These are phyloP conservation scores for Luvunga scandens DNA, from an alignment of 345 rosid genomes.

Conservation along the genomic window DNA sequence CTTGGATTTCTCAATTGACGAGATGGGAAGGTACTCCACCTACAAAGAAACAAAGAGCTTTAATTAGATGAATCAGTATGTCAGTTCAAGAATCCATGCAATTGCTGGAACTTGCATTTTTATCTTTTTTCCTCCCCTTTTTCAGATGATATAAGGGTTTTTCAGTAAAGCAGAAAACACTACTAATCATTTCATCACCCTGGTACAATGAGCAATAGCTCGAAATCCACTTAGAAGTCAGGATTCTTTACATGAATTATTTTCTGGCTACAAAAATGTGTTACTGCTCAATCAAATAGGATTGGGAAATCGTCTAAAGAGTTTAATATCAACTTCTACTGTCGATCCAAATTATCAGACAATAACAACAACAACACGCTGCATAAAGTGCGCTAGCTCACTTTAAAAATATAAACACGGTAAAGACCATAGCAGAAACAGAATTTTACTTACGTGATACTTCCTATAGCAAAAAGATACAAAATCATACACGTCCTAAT, in stretches of 20 bases:
- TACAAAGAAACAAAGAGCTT: slow-evolving; percentile 32
- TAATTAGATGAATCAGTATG: not conserved
- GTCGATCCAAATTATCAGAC: not conserved
- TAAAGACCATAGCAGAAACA: not conserved
- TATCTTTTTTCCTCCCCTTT: not conserved
- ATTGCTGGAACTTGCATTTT: not conserved
- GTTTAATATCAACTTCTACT: not conserved
- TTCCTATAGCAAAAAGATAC: not conserved
- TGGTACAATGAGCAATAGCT: not conserved
- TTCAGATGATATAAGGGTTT: not conserved
- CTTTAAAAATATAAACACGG: too few relatives aligned
- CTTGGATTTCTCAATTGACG: slow-evolving; percentile 69
- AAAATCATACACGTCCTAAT: not conserved
- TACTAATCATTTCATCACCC: not conserved
- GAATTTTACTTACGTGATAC: not conserved
- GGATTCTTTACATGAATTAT: not conserved
- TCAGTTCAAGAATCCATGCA: not conserved
- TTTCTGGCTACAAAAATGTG: not conserved
- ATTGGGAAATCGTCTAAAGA: not conserved
- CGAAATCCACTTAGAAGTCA: not conserved
- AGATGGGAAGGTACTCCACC: slow-evolving; percentile 90
- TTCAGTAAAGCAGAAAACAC: not conserved
- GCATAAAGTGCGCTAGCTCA: not conserved
- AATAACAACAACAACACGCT: not conserved
- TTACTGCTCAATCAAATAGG: not conserved